Evolutionary conservation across 306 rosid species (phyloP).

Genomic region (Vachellia collinsii): DNA sequence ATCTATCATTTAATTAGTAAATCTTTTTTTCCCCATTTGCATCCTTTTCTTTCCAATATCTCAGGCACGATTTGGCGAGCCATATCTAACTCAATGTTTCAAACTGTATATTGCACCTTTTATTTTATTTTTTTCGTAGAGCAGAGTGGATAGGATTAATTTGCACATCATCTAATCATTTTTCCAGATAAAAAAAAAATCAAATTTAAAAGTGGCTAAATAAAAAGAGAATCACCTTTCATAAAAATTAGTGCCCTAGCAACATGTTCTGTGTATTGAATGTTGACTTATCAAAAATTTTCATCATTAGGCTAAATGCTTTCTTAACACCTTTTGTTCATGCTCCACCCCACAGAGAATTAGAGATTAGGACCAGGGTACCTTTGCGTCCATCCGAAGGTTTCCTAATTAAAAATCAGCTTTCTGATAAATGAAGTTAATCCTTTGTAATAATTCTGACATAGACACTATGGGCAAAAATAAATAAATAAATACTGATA

Average conservation of each 20-base stretch:
- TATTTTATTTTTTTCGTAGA: no score
- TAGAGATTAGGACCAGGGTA: background rate
- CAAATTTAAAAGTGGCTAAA: background rate
- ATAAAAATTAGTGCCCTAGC: background rate
- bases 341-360: background rate
- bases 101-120: no score
- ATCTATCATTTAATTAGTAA: no score
- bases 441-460: background rate
- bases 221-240: background rate
- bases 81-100: no score
- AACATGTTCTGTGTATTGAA: background rate
- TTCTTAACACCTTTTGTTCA: background rate
- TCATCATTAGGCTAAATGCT: background rate
- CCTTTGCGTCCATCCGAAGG: conserved; percentile 34
- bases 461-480: no score
- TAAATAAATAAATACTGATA: no score
- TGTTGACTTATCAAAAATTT: background rate
- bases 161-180: no score
- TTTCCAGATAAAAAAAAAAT: no score
- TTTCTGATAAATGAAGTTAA: conserved; percentile 7
- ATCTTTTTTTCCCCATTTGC: no score
- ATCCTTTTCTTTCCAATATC: no score
- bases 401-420: background rate
- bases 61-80: no score
- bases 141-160: no score